Evolutionary conservation across 306 rosid species (phyloP).

Genomic region (Argentina anserina): DNA sequence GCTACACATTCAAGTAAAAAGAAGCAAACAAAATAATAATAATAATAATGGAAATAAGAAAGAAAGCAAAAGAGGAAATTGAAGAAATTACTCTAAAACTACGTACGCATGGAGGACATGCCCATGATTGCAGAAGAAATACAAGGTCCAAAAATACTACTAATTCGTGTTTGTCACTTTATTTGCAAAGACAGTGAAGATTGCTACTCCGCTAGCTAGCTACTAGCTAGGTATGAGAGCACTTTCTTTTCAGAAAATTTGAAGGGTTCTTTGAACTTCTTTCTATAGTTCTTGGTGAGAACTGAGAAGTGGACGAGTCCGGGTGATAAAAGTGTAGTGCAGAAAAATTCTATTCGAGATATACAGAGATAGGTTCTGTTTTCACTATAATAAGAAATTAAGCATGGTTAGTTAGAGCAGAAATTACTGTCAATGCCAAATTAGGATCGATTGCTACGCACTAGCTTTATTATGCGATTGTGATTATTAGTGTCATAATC

Average conservation of each 20-base stretch:
- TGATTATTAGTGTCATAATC: constrained; percentile 3
- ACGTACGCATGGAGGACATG: neutral
- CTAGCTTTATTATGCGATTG: neutral
- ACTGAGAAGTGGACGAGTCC: neutral
- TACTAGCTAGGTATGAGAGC: neutral
- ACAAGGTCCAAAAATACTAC: neutral
- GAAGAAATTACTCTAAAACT: neutral
- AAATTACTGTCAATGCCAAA: neutral
- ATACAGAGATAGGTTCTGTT: no score
- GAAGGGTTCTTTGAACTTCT: neutral
- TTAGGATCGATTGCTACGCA: neutral
- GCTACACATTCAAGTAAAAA: neutral
- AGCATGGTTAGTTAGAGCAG: neutral
- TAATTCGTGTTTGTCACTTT: neutral
- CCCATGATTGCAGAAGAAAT: neutral
- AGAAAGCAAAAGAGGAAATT: neutral
- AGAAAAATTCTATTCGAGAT: neutral
- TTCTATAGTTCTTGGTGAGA: neutral
- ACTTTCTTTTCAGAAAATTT: neutral
- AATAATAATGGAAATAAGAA: neutral
- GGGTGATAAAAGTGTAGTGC: neutral
- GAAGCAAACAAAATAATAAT: neutral
- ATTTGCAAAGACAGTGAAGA: no score
- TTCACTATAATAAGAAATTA: no score
- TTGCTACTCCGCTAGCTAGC: no score